Percentiles rank a stretch among this genome's conserved stretches.
Evolutionary conservation across 805 yeast genomes (phyloP).

Genomic region (Yamadazyma scolyti): DNA sequence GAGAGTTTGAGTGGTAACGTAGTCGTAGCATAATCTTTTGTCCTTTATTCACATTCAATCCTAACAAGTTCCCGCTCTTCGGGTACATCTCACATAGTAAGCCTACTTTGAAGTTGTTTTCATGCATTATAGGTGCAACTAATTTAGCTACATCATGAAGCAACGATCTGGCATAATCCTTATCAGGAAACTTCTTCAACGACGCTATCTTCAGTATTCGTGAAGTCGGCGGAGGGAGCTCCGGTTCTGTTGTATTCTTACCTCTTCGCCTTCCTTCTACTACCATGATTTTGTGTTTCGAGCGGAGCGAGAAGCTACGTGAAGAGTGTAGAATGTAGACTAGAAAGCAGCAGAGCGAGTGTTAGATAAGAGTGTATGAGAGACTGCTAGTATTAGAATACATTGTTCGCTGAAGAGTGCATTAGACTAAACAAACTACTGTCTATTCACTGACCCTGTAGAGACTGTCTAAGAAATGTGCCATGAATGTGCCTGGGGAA

Average conservation of each 20-base stretch:
- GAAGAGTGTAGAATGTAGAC: neutral
- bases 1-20: conserved; percentile 52
- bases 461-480: conserved; percentile 43
- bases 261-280: conserved; percentile 5
- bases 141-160: conserved; percentile 65
- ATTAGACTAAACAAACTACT: neutral
- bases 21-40: conserved; percentile 67
- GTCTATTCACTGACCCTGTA: conserved; percentile 11
- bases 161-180: conserved; percentile 41
- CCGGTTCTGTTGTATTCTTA: conserved; percentile 8
- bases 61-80: conserved; percentile 58
- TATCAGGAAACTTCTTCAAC: conserved; percentile 31
- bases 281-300: no score
- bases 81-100: conserved; percentile 81
- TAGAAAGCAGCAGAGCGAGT: neutral
- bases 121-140: conserved; percentile 78
- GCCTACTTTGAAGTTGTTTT: conserved; percentile 61
- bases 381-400: neutral
- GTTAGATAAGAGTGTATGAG: neutral
- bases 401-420: neutral
- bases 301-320: no score
- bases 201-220: conserved; percentile 35
- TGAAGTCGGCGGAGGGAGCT: conserved; percentile 32
- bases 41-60: conserved; percentile 81
- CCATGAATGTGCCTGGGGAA: conserved; percentile 57